These are phyloP conservation scores for Calonectria pteridis DNA, from an alignment of 2,329 filamentous ascomycete genomes.

Conservation along the genomic window DNA sequence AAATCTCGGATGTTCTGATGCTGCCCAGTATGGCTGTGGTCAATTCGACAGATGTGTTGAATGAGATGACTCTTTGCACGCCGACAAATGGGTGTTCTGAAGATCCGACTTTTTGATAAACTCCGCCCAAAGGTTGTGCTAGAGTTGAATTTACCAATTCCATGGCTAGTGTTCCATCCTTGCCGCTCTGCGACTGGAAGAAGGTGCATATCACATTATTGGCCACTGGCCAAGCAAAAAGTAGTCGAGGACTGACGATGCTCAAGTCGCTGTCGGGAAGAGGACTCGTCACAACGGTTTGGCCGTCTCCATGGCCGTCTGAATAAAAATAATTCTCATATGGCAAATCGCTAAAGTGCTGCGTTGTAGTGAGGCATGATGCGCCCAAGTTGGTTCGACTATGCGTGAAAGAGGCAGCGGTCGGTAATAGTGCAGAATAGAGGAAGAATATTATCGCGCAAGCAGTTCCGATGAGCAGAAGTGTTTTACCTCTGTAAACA, in stretches of 20 bases:
- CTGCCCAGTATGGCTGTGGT: constrained; percentile 71
- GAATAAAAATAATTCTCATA: constrained; percentile 77
- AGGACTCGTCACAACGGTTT: constrained; percentile 72
- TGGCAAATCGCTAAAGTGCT: constrained; percentile 64
- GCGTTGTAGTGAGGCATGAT: constrained; percentile 12
- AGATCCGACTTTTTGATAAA: constrained; percentile 51
- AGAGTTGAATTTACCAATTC: constrained; percentile 62
- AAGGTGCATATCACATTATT: constrained; percentile 71
- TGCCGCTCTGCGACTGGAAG: constrained; percentile 66
- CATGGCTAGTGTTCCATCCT: constrained; percentile 67
- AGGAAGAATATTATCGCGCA: not conserved
- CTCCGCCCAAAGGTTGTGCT: constrained; percentile 59
- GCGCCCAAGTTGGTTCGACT: not conserved
- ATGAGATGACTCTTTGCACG: constrained; percentile 64
- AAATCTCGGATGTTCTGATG: constrained; percentile 73
- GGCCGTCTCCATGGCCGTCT: constrained; percentile 70
- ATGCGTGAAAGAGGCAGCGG: not conserved
- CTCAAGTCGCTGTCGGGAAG: constrained; percentile 64
- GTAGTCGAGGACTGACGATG: constrained; percentile 68
- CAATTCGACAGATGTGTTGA: constrained; percentile 69
- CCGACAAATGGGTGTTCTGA: constrained; percentile 60
- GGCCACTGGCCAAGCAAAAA: constrained; percentile 74
- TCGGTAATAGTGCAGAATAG: not conserved
- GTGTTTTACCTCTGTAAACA: not conserved
- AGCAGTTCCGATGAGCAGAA: not conserved